A percentile compares a stretch with the other conserved stretches of the same genome.
Evolutionary conservation across 2,329 filamentous ascomycete species (phyloP).

Genomic region (Alternaria gansuensis): DNA sequence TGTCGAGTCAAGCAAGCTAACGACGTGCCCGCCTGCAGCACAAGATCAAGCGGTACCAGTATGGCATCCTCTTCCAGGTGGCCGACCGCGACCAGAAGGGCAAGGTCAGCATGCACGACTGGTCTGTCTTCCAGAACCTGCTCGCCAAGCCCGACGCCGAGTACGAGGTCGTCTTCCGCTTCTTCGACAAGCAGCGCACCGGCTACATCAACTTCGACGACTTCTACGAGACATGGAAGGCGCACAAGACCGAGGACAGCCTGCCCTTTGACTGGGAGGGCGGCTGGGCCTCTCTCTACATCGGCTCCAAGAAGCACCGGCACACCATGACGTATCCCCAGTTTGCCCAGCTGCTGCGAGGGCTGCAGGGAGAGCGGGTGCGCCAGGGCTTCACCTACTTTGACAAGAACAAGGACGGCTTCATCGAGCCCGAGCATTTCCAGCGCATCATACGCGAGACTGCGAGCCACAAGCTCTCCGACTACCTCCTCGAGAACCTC

Average conservation of each 20-base stretch:
- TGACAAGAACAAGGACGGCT: conserved; percentile 91
- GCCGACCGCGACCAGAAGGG: conserved; percentile 82
- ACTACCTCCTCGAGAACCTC: conserved; percentile 91
- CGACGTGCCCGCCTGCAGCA: conserved; percentile 66
- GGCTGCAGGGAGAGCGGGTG: conserved; percentile 93
- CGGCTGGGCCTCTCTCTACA: conserved; percentile 95
- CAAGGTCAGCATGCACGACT: conserved; percentile 81
- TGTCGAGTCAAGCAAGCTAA: conserved; percentile 42
- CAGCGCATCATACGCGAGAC: conserved; percentile 96
- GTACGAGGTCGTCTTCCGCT: conserved; percentile 97
- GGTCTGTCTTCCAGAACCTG: conserved; percentile 92
- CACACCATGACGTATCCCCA: conserved; percentile 95
- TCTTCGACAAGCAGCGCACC: conserved; percentile 87
- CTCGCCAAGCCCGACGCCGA: conserved; percentile 94
- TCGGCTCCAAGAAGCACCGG: conserved; percentile 84
- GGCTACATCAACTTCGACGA: conserved; percentile 90
- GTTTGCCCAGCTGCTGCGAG: conserved; percentile 97
- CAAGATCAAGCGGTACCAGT: conserved; percentile 97
- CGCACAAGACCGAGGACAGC: conserved; percentile 83
- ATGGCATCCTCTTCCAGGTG: conserved; percentile 89
- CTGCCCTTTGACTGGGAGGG: conserved; percentile 98
- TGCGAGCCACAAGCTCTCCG: conserved; percentile 93
- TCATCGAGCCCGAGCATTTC: conserved; percentile 94
- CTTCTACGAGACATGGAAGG: conserved; percentile 84
- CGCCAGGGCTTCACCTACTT: conserved; percentile 93